Conservation (phyloP, 148 eudicot species). For the Rhododendron mucronatum region DNA sequence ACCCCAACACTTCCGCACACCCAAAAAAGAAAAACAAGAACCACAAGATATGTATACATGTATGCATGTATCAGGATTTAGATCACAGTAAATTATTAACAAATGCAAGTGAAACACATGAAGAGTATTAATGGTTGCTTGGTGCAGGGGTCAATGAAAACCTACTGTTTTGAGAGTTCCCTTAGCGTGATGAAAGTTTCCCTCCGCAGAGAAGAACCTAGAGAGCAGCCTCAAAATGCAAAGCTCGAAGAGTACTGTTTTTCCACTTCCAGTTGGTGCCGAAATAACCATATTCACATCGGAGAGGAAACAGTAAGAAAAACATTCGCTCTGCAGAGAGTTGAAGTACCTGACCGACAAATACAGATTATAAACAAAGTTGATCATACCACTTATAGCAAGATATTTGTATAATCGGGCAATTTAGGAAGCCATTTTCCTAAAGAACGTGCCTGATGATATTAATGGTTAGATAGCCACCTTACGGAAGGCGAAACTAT, state of each 20-base stretch:
- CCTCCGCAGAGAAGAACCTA: slow-evolving; percentile 73
- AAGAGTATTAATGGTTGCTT: not conserved
- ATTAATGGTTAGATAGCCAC: not conserved
- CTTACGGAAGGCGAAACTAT: not conserved
- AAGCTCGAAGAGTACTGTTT: slow-evolving; percentile 93
- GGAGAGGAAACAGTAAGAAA: slow-evolving; percentile 71
- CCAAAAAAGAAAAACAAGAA: not conserved
- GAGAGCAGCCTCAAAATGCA: slow-evolving; percentile 94
- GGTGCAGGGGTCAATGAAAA: not conserved
- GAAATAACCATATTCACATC: slow-evolving; percentile 93
- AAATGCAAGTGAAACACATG: not conserved
- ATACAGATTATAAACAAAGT: not conserved
- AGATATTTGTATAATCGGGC: not conserved
- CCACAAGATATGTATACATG: not conserved
- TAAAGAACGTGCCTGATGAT: not conserved
- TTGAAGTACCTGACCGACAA: slow-evolving; percentile 70
- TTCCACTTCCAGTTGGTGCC: slow-evolving; percentile 99
- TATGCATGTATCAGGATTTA: not conserved
- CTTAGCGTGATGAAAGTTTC: slow-evolving; percentile 58
- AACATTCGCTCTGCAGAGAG: slow-evolving; percentile 99
- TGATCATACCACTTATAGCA: not conserved
- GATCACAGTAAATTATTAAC: not conserved
- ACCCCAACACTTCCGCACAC: not conserved
- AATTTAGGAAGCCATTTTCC: not conserved
- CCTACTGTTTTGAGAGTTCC: slow-evolving; percentile 92